These are phyloP conservation scores for Staphylotrichum tortipilum DNA, from an alignment of 495 filamentous ascomycete species.

Conservation along the genomic window DNA sequence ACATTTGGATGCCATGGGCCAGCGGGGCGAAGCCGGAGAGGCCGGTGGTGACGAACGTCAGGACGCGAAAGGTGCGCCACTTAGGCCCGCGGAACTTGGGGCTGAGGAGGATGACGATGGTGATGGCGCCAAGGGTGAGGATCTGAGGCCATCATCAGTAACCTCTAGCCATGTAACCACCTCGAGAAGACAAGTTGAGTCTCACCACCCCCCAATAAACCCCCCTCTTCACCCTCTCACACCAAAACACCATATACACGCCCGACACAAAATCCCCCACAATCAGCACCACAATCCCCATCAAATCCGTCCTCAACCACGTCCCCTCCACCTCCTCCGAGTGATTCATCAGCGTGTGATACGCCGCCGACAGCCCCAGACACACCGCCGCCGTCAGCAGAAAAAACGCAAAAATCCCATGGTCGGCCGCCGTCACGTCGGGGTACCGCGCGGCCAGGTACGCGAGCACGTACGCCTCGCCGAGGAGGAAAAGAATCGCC, in stretches of 20 bases:
- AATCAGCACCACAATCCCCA: too few species aligned
- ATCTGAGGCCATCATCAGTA: too few species aligned
- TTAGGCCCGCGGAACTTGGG: too few species aligned
- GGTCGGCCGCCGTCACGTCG: constrained; percentile 25
- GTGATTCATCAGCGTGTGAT: constrained; percentile 46
- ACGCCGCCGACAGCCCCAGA: constrained; percentile 35
- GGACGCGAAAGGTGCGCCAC: constrained; percentile 66
- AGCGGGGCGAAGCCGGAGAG: constrained; percentile 49
- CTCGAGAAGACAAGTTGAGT: too few species aligned
- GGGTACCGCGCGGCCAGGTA: constrained; percentile 26
- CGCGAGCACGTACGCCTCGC: constrained; percentile 25
- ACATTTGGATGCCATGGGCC: constrained; percentile 5
- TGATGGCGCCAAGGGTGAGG: too few species aligned
- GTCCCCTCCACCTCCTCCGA: constrained; percentile 33
- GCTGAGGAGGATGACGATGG: too few species aligned
- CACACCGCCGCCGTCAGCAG: constrained; percentile 33
- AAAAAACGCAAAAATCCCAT: constrained; percentile 34
- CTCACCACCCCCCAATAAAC: too few species aligned
- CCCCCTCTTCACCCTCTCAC: too few species aligned
- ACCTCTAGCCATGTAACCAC: too few species aligned
- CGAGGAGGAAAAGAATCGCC: constrained; percentile 23
- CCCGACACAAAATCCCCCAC: too few species aligned
- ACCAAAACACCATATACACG: too few species aligned
- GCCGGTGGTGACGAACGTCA: constrained; percentile 75
- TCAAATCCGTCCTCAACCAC: too few species aligned